phyloP scores from a whole-genome alignment of 768 basidiomycete species.

The Paxillus ammoniavirescens region DNA sequence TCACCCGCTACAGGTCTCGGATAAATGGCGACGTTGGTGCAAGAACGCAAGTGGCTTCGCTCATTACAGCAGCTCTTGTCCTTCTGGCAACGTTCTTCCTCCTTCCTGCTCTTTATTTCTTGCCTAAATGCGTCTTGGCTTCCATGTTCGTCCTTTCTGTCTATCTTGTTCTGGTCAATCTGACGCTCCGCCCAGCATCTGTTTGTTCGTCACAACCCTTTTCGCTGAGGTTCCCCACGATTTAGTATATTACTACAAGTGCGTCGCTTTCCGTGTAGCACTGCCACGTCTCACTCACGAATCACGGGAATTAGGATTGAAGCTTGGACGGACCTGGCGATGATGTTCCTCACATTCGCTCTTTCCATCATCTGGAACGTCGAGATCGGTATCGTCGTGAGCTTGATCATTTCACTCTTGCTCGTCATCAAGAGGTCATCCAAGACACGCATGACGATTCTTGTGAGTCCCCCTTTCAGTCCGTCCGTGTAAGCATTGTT shows the following conservation, averaged over 20 bases:
- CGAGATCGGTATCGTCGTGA: slow-evolving; percentile 90
- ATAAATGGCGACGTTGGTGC: slow-evolving; percentile 90
- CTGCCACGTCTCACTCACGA: neutral
- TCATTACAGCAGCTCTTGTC: slow-evolving; percentile 72
- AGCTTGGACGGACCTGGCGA: slow-evolving; percentile 88
- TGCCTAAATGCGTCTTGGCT: slow-evolving; percentile 91
- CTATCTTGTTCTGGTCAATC: neutral
- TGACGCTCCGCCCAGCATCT: slow-evolving; percentile 54
- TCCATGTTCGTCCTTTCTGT: slow-evolving; percentile 59
- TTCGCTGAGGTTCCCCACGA: slow-evolving; percentile 88
- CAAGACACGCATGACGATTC: slow-evolving; percentile 84
- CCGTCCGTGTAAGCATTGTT: neutral
- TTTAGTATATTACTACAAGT: slow-evolving; percentile 82
- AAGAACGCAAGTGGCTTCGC: slow-evolving; percentile 84
- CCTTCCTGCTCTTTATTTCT: slow-evolving; percentile 77
- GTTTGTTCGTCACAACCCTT: slow-evolving; percentile 81
- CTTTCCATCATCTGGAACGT: slow-evolving; percentile 88
- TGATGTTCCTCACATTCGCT: slow-evolving; percentile 87
- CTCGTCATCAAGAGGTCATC: slow-evolving; percentile 91
- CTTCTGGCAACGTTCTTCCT: slow-evolving; percentile 88
- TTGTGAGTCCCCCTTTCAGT: slow-evolving; percentile 42
- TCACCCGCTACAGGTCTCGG: slow-evolving; percentile 49
- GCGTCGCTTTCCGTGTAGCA: slow-evolving; percentile 17
- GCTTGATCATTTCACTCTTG: slow-evolving; percentile 82
- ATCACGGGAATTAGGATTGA: slow-evolving; percentile 48